Conservation (phyloP, 2,329 filamentous ascomycete species). For the Fusarium sp. region DNA sequence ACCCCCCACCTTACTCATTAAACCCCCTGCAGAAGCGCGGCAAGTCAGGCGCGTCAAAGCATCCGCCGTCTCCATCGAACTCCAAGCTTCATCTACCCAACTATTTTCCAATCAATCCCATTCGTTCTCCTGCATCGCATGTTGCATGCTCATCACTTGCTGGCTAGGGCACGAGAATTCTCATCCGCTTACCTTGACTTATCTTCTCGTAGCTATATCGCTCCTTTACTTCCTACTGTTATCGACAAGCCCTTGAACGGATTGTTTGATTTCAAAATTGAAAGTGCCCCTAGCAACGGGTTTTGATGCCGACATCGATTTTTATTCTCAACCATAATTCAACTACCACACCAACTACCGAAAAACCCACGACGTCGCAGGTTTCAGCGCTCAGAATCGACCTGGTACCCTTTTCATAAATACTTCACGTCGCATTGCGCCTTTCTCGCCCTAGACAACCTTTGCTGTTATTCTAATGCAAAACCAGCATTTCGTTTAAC, state of each 20-base stretch:
- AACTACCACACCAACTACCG: neutral
- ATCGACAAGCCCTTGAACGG: conserved; percentile 7
- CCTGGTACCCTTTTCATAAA: neutral
- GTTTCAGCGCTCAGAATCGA: neutral
- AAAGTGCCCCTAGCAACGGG: conserved; percentile 35
- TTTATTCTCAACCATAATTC: conserved; percentile 12
- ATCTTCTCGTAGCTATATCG: neutral
- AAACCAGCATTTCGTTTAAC: conserved; percentile 7
- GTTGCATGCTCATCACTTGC: conserved; percentile 31
- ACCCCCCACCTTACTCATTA: conserved; percentile 41
- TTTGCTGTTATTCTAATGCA: conserved; percentile 7
- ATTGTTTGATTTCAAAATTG: conserved; percentile 20
- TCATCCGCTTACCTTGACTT: neutral
- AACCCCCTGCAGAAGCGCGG: conserved; percentile 45
- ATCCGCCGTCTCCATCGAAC: conserved; percentile 18
- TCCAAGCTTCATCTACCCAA: conserved; percentile 14
- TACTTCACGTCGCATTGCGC: neutral
- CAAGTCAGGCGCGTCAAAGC: conserved; percentile 35
- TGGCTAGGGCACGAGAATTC: neutral
- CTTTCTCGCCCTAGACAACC: neutral
- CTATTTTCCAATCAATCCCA: conserved; percentile 36
- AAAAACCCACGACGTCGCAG: neutral
- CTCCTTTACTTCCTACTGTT: conserved; percentile 1
- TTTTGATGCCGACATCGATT: conserved; percentile 13
- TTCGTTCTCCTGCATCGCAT: conserved; percentile 15